phyloP scores from a whole-genome alignment of 257 asterid species.

The Petunia axillaris region DNA sequence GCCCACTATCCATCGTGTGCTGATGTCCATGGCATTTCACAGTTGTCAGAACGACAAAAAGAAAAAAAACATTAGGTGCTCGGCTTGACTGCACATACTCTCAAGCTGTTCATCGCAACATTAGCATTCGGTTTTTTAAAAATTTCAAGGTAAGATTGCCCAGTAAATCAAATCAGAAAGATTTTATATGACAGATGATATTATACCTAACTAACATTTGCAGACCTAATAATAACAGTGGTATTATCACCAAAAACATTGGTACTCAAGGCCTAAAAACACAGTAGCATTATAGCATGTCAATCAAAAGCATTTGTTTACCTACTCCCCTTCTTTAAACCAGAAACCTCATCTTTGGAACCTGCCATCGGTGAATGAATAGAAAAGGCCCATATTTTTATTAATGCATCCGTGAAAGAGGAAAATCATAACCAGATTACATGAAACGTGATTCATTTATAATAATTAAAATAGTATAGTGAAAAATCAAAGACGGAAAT shows the following conservation, averaged over 20 bases:
- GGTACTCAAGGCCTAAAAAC: slow-evolving; percentile 28
- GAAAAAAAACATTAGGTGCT: too few species aligned
- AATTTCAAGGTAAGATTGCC: too few species aligned
- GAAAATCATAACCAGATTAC: slow-evolving; percentile 50
- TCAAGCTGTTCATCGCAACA: too few species aligned
- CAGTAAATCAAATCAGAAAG: not conserved
- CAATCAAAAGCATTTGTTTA: slow-evolving; percentile 91
- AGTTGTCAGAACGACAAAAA: too few species aligned
- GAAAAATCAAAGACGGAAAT: slow-evolving; percentile 1
- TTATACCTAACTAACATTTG: not conserved
- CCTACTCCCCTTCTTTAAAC: slow-evolving; percentile 99
- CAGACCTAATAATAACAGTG: not conserved
- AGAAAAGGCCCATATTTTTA: slow-evolving; percentile 94
- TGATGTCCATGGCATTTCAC: too few species aligned
- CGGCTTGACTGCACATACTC: too few species aligned
- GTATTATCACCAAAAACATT: not conserved
- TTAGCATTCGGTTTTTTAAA: too few species aligned
- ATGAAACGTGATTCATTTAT: not conserved
- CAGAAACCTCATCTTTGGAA: slow-evolving; percentile 99
- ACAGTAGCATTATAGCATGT: slow-evolving; percentile 58
- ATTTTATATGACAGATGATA: not conserved
- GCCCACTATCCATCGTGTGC: too few species aligned
- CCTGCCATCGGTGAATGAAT: slow-evolving; percentile 99
- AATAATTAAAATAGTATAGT: slow-evolving; percentile 5
- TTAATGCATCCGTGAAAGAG: slow-evolving; percentile 69